Evolutionary conservation across 352 stramenopile genomes (phyloP), one percentile per base, ranked within the genome.

Genomic region (Pythium brassicae): DNA sequence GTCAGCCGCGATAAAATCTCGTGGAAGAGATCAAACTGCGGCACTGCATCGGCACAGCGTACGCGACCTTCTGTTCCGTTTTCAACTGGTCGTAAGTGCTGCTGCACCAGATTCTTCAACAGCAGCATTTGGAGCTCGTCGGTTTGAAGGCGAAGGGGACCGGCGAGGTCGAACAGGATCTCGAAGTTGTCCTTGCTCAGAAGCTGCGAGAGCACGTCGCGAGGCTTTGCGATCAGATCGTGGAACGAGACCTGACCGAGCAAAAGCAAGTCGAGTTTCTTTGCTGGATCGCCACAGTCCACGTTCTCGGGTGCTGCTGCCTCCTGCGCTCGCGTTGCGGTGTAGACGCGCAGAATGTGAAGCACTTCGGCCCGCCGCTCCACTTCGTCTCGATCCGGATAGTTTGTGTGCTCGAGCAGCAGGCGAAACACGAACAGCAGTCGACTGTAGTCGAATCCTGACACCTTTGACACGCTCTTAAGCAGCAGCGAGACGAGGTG

Each of bases 101-200:
- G 42, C 43, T 64, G 50, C 19, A 93, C 69, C 62, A 90, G 74
- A 42, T 78, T 86, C 50, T 89, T 90, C 12, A 93, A 50, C 20
- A 91, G 59, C 27, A 90, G 47, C 68, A 93, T 92, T 54, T 87
- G 69, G 19, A 90, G 26, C 50, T 93, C 79, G 52, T 93, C 79
- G 1, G 73, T 64, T 20, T 92, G 65, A 10, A 93, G 58, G 17
- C 71, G 73, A 50, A 93, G 64, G 20, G 82, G 78, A 17, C 65
- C 57, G 9, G 59, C 68, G 12, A 91, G 61, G 9, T 72, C 69
- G 26, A 82, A 67, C 40, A 91, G 61, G 29, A 64, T 54, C 34
- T 50, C 65, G 37, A 89, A 81, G 51, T 79, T 91, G 17, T 76
- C 60, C 14, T 68, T 76, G 0, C 48, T 76, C 35, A 87, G 50